Evolutionary conservation across 768 basidiomycete genomes (phyloP), one percentile per base, ranked within the genome.

Genomic region (Lactifluus hygrophoroides): DNA sequence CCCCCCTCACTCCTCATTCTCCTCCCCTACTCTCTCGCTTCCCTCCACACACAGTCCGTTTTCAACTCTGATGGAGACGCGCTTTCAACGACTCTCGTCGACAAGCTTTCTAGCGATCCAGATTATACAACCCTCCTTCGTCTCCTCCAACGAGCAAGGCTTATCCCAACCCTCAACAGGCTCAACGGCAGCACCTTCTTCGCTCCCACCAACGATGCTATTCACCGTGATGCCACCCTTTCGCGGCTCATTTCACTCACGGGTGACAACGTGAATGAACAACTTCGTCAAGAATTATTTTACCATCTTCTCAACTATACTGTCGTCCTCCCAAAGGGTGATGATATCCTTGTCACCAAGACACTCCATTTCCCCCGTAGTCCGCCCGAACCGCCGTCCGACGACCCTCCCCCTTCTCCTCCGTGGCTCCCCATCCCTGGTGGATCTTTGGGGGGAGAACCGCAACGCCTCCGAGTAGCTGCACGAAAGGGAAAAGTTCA

Each of bases 161-260:
- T 98, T 62, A 84, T 99, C 54, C 96, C 96, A 2, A 91, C 90
- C 6, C 78, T 99, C 63, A 96, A 95, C 70, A 83, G 77, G 64
- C 83, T 99, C 64, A 84, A 88, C 58, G 82, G 77, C 40, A 80
- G 80, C 68, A 96, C 96, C 27, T 70, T 99, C 47, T 98, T 97
- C 67, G 96, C 96, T 1, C 96, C 96, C 1, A 96, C 91, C 19
- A 94, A 99, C 73, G 85, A 91, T 58, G 96, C 96, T 34, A 82
- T 94, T 64, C 71, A 80, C 61, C 78, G 75, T 27, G 76, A 83
- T 61, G 61, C 69, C 60, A 17, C 59, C 75, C 13, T 76, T 75
- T 74, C 61, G 64, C 37, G 56, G 43, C 48, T 69, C 70, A 37
- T 63, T 81, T 25, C 69, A 75, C 65, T 69, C 46, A 66, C 81